These are phyloP conservation scores for Geotrichum fermentans DNA, from an alignment of 1,139 yeast genomes.

Conservation along the genomic window DNA sequence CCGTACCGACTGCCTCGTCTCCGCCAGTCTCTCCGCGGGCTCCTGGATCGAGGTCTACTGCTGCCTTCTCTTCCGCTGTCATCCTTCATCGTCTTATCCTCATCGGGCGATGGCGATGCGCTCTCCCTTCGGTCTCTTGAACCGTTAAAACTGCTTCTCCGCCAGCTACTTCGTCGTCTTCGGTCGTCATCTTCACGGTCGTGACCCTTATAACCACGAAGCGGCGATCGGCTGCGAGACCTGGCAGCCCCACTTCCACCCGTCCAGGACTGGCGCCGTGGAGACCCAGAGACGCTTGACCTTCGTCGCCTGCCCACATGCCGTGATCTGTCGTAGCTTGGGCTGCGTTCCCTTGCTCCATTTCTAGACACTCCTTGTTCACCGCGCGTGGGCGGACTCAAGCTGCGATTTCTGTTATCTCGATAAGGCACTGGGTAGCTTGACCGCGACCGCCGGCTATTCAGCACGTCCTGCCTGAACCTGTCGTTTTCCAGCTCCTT, in stretches of 20 bases:
- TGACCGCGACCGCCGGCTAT: not conserved
- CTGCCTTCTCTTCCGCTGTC: not conserved
- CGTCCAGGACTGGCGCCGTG: too few relatives aligned
- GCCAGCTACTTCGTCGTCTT: not conserved
- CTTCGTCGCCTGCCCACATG: slow-evolving; percentile 5
- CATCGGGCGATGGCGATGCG: slow-evolving; percentile 11
- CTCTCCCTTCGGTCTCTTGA: not conserved
- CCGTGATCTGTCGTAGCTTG: not conserved
- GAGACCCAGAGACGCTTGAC: not conserved
- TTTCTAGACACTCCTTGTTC: too few relatives aligned
- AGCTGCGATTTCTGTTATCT: slow-evolving; percentile 15
- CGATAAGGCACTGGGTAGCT: too few relatives aligned
- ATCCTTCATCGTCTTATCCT: not conserved
- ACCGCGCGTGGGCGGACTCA: slow-evolving; percentile 11
- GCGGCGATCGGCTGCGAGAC: not conserved
- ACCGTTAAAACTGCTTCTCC: slow-evolving; percentile 2
- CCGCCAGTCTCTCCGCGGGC: slow-evolving; percentile 9
- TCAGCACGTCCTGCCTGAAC: slow-evolving; percentile 20
- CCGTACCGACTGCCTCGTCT: slow-evolving; percentile 10
- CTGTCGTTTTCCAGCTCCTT: slow-evolving; percentile 25
- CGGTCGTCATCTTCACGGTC: not conserved
- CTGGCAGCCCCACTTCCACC: too few relatives aligned
- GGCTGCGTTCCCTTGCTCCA: not conserved
- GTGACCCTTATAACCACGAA: not conserved
- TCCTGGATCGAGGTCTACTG: slow-evolving; percentile 3